Percentiles rank a stretch among this genome's conserved stretches.
Evolutionary conservation across 139 green algal species (phyloP).

Genomic region (Chlorella ohadii): DNA sequence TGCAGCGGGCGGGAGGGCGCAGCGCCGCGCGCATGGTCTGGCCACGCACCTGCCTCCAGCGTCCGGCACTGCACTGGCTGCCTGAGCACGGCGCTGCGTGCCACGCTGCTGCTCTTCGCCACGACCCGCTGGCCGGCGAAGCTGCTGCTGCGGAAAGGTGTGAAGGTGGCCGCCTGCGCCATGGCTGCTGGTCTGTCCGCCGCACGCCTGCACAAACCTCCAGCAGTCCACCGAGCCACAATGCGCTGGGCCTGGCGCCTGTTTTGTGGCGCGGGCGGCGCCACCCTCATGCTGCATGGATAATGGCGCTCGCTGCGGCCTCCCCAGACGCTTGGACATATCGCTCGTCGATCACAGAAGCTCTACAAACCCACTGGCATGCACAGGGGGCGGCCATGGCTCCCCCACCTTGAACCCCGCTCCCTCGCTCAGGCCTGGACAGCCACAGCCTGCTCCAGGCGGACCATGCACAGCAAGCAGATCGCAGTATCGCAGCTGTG

Average conservation of each 20-base stretch:
- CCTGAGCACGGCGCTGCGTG: neutral
- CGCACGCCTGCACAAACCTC: neutral
- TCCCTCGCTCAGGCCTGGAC: too few species aligned
- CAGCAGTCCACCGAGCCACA: too few species aligned
- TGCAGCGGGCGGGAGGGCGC: neutral
- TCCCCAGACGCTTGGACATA: too few species aligned
- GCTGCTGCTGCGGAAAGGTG: neutral
- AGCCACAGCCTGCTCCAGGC: too few species aligned
- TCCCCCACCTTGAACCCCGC: neutral
- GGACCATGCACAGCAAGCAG: too few species aligned
- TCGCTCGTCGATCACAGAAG: too few species aligned
- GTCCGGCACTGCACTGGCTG: conserved; percentile 6
- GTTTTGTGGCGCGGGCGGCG: too few species aligned
- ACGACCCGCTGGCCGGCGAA: conserved; percentile 1
- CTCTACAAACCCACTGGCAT: neutral
- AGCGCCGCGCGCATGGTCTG: neutral
- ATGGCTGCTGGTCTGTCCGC: neutral
- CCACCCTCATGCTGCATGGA: too few species aligned
- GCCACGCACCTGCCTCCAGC: conserved; percentile 10
- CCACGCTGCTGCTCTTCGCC: neutral
- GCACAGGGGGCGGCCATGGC: neutral
- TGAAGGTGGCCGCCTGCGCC: neutral
- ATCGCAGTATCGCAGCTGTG: too few species aligned
- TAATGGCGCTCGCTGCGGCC: too few species aligned
- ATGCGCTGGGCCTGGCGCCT: too few species aligned